Percentiles rank a stretch among this genome's conserved stretches.
Evolutionary conservation across 768 basidiomycete species (phyloP).

Genomic region (Scleroderma bovista): DNA sequence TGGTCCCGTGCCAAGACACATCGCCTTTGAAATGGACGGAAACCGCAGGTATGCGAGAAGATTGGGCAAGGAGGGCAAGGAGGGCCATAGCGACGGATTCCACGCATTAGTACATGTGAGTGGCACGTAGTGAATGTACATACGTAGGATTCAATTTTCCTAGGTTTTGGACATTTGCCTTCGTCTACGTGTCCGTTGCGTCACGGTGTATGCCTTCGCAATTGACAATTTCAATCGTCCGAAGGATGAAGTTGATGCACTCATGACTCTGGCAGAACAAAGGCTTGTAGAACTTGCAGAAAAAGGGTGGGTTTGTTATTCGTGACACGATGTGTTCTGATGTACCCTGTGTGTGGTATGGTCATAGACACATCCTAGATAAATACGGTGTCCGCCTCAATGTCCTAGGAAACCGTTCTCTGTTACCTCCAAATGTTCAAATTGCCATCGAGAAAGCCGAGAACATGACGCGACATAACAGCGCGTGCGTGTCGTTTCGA

Average conservation of each 20-base stretch:
- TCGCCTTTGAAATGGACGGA: conserved; percentile 97
- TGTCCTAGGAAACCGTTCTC: conserved; percentile 65
- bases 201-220: conserved; percentile 95
- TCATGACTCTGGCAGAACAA: conserved; percentile 81
- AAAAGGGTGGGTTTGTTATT: conserved; percentile 71
- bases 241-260: conserved; percentile 75
- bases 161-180: conserved; percentile 89
- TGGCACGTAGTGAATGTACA: neutral
- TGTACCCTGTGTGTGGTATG: no score
- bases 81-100: conserved; percentile 88
- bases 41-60: conserved; percentile 85
- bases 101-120: conserved; percentile 66
- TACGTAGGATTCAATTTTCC: neutral
- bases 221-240: conserved; percentile 96
- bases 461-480: conserved; percentile 66
- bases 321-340: no score
- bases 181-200: conserved; percentile 70
- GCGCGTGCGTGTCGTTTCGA: conserved; percentile 41
- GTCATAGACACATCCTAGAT: conserved; percentile 77
- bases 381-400: conserved; percentile 80
- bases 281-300: conserved; percentile 73
- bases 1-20: conserved; percentile 84
- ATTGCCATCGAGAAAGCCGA: conserved; percentile 67
- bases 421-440: conserved; percentile 79
- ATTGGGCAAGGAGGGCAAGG: conserved; percentile 53